Evolutionary conservation across 352 stramenopile genomes (phyloP), one percentile per base, ranked within the genome.

Genomic region (Globisporangium rhizosaccharum): DNA sequence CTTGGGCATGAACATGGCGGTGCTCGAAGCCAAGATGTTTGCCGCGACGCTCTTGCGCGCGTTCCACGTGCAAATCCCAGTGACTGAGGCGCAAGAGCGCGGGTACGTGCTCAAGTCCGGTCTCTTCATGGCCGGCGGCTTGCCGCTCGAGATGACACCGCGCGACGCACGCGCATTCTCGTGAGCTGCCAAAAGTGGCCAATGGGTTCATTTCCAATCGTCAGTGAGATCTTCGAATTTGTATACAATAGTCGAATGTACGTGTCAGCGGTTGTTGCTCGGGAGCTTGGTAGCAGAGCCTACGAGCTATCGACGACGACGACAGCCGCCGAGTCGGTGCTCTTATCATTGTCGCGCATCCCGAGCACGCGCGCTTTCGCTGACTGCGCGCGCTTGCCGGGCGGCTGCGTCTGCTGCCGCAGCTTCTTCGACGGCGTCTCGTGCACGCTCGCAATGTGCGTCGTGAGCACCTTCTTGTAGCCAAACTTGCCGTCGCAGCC

Each of bases 381-480:
- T 6, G 68, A 46, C 25, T 56, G 66, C n/a, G 78, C 73, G 25
- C 71, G 57, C n/a, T 54, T 28, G 37, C 73, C 44, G 2, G 63
- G 61, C 57, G 44, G 39, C 61, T 75, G 81, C 2, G 58, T 56
- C 45, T 57, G 53, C 60, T 55, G 54, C 54, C 72, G 79, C 9
- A 51, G 54, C 45, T 62, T 51, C 51, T 60, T 56, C 53, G 66
- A 65, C 1, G 67, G 67, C 48, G 78, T 67, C 28, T 75, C 63
- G 53, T 92, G 83, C n/a, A 90, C 69, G 47, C 63, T 85, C 26
- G 76, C 66, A 20, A 92, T 70, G 58, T 92, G 83, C 52, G 69
- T 74, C 25, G 65, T 68, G 9, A 94, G 63, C 28, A 88, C 73
- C 20, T 75, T 88, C 59, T 92, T 92, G 68, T 90, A 90, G 18